These are phyloP conservation scores for Globisporangium iwayamae DNA, from an alignment of 352 stramenopile species.

Conservation along the genomic window DNA sequence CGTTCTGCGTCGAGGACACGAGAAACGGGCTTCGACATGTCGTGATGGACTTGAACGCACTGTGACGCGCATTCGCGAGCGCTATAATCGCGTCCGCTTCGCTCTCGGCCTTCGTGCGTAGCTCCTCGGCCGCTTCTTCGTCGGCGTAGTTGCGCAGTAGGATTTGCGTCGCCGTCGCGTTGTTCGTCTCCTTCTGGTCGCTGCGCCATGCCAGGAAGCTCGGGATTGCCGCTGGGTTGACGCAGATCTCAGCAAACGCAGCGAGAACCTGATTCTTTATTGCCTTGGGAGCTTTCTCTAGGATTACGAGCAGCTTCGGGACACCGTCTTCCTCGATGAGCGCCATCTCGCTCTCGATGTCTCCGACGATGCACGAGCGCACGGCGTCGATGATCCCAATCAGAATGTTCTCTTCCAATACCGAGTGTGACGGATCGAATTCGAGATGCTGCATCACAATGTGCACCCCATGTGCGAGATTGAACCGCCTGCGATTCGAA, in stretches of 20 bases:
- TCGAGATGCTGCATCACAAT: slow-evolving; percentile 38
- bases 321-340: slow-evolving; percentile 68
- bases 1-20: slow-evolving; percentile 16
- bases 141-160: slow-evolving; percentile 63
- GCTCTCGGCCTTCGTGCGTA: slow-evolving; percentile 11
- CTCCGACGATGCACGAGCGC: slow-evolving; percentile 56
- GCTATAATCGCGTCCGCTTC: slow-evolving; percentile 19
- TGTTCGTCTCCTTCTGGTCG: slow-evolving; percentile 39
- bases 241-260: slow-evolving; percentile 60
- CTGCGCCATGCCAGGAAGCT: slow-evolving; percentile 63
- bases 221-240: slow-evolving; percentile 65
- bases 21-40: slow-evolving; percentile 43
- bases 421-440: slow-evolving; percentile 43
- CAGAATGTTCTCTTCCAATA: slow-evolving; percentile 71
- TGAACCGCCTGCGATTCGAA: slow-evolving; percentile 49
- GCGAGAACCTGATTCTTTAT: slow-evolving; percentile 62
- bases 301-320: slow-evolving; percentile 51
- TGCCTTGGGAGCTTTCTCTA: slow-evolving; percentile 45
- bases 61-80: slow-evolving; percentile 30
- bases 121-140: slow-evolving; percentile 48
- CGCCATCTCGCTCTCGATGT: slow-evolving; percentile 41
- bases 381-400: slow-evolving; percentile 62
- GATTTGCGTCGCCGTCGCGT: slow-evolving; percentile 52
- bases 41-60: slow-evolving; percentile 49
- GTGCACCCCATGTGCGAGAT: slow-evolving; percentile 39